Conservation (phyloP, 768 basidiomycete species). For the Sutorius australiensis region DNA sequence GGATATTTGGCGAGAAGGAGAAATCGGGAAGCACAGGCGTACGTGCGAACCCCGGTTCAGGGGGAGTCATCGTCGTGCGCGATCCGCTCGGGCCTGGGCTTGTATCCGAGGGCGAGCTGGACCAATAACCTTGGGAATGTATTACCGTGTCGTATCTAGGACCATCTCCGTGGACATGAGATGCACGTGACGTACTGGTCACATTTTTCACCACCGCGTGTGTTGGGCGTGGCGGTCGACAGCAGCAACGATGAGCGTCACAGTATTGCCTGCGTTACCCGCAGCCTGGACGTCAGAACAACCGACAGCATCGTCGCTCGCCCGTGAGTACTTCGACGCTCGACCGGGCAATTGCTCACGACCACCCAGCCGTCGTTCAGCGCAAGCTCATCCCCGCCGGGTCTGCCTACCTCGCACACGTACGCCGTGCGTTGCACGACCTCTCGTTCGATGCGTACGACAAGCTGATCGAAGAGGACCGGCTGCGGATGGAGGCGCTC, state of each 20-base stretch:
- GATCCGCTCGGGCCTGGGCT: constrained; percentile 38
- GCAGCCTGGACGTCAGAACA: constrained; percentile 20
- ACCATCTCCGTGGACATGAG: constrained; percentile 15
- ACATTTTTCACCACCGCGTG: background rate
- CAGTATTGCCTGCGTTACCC: constrained; percentile 27
- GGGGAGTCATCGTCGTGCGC: constrained; percentile 22
- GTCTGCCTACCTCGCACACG: constrained; percentile 80
- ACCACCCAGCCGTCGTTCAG: constrained; percentile 29
- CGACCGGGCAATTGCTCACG: too few species aligned
- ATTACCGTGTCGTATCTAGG: too few species aligned
- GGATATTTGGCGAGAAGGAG: constrained; percentile 55
- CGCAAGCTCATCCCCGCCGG: constrained; percentile 78
- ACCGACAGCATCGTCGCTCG: constrained; percentile 16
- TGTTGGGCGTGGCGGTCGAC: background rate
- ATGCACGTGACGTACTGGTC: constrained; percentile 16
- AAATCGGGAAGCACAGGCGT: background rate
- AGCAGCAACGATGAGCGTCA: constrained; percentile 21
- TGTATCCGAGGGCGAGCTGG: constrained; percentile 3
- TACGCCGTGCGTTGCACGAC: constrained; percentile 69
- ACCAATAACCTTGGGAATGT: background rate
- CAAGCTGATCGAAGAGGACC: constrained; percentile 53
- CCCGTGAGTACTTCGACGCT: constrained; percentile 18
- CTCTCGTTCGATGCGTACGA: constrained; percentile 85
- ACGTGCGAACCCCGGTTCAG: constrained; percentile 1
- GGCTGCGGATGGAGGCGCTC: constrained; percentile 47